phyloP scores from a whole-genome alignment of 805 yeast genomes.

The Barnettozyma sp. region DNA sequence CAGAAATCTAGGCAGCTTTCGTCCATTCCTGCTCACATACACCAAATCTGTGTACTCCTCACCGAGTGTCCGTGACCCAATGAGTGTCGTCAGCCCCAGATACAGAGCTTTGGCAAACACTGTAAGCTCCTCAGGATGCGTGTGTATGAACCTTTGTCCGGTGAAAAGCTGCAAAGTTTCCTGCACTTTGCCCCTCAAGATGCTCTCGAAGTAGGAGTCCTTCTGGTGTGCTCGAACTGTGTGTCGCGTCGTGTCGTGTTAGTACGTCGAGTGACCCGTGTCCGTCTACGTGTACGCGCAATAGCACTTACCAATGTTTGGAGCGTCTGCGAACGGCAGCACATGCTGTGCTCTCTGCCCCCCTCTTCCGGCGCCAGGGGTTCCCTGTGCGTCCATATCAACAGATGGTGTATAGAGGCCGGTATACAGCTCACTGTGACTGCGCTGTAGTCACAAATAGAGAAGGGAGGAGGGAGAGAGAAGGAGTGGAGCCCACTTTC shows the following conservation, averaged over 20 bases:
- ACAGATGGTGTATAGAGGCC: too few relatives aligned
- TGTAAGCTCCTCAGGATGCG: slow-evolving; percentile 55
- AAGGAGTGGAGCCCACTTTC: too few relatives aligned
- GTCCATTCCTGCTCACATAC: slow-evolving; percentile 52
- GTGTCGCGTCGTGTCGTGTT: too few relatives aligned
- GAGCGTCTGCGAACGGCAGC: slow-evolving; percentile 76
- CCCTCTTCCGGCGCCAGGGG: too few relatives aligned
- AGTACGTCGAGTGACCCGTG: background rate
- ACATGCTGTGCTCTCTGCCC: too few relatives aligned
- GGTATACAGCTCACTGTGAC: too few relatives aligned
- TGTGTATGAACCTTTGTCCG: slow-evolving; percentile 59
- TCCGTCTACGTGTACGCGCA: background rate
- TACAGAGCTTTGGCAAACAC: slow-evolving; percentile 55
- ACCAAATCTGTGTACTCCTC: slow-evolving; percentile 87
- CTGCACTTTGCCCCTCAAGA: slow-evolving; percentile 46
- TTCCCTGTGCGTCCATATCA: too few relatives aligned
- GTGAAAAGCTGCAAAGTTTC: slow-evolving; percentile 48
- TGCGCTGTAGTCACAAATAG: too few relatives aligned
- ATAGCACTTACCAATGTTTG: slow-evolving; percentile 60
- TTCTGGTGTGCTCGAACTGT: slow-evolving; percentile 84
- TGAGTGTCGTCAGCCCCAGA: slow-evolving; percentile 64
- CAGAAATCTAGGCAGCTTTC: slow-evolving; percentile 36
- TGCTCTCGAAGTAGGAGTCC: slow-evolving; percentile 63
- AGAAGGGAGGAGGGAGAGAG: too few relatives aligned
- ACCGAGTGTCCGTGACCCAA: slow-evolving; percentile 79